A percentile compares a stretch with the other conserved stretches of the same genome.
Evolutionary conservation across 2,329 filamentous ascomycete species (phyloP).

Genomic region (Colletotrichum musicola): DNA sequence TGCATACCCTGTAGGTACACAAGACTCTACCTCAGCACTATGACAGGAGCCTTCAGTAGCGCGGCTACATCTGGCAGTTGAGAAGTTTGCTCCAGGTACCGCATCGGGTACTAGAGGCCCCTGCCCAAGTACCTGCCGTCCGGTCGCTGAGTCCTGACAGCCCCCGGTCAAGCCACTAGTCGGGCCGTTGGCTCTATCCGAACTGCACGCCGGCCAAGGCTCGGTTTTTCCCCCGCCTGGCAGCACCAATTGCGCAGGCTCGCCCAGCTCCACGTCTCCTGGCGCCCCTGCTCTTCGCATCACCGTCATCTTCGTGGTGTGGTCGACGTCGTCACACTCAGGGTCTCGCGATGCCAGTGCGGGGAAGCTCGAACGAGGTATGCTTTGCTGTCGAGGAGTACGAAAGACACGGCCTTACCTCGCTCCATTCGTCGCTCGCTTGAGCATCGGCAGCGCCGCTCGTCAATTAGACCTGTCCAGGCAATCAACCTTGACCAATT

Average conservation of each 20-base stretch:
- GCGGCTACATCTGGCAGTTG: too few species aligned
- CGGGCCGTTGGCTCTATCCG: slow-evolving; percentile 33
- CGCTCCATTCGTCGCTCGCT: slow-evolving; percentile 34
- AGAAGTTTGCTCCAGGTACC: too few species aligned
- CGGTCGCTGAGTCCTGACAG: too few species aligned
- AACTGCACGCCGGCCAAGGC: neutral
- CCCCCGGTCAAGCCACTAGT: slow-evolving; percentile 37
- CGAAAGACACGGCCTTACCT: slow-evolving; percentile 18
- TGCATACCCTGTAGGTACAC: neutral
- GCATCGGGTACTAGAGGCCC: too few species aligned
- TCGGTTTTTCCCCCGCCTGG: slow-evolving; percentile 8
- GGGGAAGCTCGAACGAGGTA: slow-evolving; percentile 18
- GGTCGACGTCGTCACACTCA: slow-evolving; percentile 24
- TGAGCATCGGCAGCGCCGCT: slow-evolving; percentile 5
- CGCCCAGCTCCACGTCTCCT: neutral
- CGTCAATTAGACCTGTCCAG: slow-evolving; percentile 22
- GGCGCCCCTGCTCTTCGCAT: neutral
- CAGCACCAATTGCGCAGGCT: slow-evolving; percentile 17
- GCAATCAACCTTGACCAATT: slow-evolving; percentile 20
- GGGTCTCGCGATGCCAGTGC: slow-evolving; percentile 2
- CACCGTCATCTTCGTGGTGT: slow-evolving; percentile 2
- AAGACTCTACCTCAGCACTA: too few species aligned
- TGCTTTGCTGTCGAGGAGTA: neutral
- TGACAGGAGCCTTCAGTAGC: too few species aligned
- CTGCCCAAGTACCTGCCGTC: too few species aligned